A percentile compares a stretch with the other conserved stretches of the same genome.
These are phyloP conservation scores for Chenopodium formosanum DNA, from an alignment of 148 eudicot genomes.

Conservation along the genomic window DNA sequence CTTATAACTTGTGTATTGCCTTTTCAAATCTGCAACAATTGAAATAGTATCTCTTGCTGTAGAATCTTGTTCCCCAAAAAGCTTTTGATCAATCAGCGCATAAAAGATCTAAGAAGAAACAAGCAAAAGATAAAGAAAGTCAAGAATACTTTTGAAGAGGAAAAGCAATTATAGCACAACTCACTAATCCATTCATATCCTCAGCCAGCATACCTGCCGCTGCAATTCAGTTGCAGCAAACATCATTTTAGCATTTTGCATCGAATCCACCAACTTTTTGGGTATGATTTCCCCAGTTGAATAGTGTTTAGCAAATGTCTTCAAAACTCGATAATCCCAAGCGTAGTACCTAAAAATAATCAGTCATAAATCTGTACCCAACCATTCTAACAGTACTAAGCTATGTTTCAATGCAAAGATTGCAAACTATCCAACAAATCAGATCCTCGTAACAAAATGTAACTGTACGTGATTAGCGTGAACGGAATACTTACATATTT, in stretches of 20 bases:
- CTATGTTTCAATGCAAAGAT: not conserved
- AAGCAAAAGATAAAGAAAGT: not conserved
- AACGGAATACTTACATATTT: not conserved
- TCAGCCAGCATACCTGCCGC: slow-evolving; percentile 59
- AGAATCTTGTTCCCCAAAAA: slow-evolving; percentile 59
- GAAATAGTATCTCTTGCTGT: slow-evolving; percentile 56
- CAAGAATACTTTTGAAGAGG: not conserved
- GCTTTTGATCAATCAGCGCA: slow-evolving; percentile 76
- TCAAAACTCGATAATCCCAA: slow-evolving; percentile 89
- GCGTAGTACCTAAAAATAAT: slow-evolving; percentile 65
- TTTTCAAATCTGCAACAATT: slow-evolving; percentile 61
- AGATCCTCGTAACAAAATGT: not conserved
- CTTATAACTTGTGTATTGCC: slow-evolving; percentile 73
- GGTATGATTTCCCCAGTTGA: slow-evolving; percentile 91
- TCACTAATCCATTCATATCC: slow-evolving; percentile 8
- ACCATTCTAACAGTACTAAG: not conserved
- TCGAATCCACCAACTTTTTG: slow-evolving; percentile 67
- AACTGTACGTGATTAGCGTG: not conserved
- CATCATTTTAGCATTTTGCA: slow-evolving; percentile 72
- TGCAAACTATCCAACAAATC: not conserved
- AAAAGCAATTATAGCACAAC: not conserved
- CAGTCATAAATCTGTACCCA: not conserved
- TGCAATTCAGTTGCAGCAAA: slow-evolving; percentile 95
- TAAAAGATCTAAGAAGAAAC: slow-evolving; percentile 63
- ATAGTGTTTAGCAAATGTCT: slow-evolving; percentile 81